phyloP scores from a whole-genome alignment of 1,139 yeast genomes.

The Candida labiduridarum region DNA sequence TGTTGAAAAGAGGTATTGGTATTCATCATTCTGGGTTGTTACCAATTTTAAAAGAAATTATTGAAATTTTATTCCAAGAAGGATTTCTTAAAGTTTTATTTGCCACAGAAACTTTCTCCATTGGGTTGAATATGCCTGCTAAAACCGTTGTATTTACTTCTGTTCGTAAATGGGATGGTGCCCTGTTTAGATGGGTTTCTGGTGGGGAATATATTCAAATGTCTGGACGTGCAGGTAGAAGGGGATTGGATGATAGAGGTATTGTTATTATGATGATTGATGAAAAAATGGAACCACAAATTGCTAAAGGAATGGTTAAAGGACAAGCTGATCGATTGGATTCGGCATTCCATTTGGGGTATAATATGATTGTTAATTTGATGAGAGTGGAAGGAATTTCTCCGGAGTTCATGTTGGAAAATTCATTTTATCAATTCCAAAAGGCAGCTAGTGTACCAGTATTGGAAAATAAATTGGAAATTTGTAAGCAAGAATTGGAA shows the following conservation, averaged over 20 bases:
- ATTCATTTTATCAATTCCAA: slow-evolving; percentile 94
- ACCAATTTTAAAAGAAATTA: slow-evolving; percentile 94
- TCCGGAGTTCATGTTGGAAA: slow-evolving; percentile 95
- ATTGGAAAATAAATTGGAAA: slow-evolving; percentile 65
- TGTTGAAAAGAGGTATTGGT: slow-evolving; percentile 93
- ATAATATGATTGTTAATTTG: slow-evolving; percentile 93
- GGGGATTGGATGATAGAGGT: slow-evolving; percentile 99
- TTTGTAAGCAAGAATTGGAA: slow-evolving; percentile 51
- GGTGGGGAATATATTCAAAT: slow-evolving; percentile 99
- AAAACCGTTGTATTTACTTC: slow-evolving; percentile 97
- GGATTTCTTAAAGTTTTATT: slow-evolving; percentile 91
- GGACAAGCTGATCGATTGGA: slow-evolving; percentile 97
- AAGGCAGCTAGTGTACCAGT: slow-evolving; percentile 88
- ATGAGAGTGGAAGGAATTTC: slow-evolving; percentile 98
- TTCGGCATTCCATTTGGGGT: slow-evolving; percentile 95
- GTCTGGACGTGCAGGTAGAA: slow-evolving; percentile 99
- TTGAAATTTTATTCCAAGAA: slow-evolving; percentile 95
- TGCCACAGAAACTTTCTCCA: slow-evolving; percentile 98
- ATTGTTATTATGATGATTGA: slow-evolving; percentile 99
- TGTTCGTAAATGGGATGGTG: slow-evolving; percentile 98
- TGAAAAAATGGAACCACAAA: slow-evolving; percentile 98
- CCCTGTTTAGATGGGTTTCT: slow-evolving; percentile 96
- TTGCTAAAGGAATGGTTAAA: slow-evolving; percentile 98
- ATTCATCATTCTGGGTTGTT: slow-evolving; percentile 96
- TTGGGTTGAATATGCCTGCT: slow-evolving; percentile 98